A percentile compares a stretch with the other conserved stretches of the same genome.
Conservation (phyloP, 345 rosid species). For the Eucalyptus rudis region DNA sequence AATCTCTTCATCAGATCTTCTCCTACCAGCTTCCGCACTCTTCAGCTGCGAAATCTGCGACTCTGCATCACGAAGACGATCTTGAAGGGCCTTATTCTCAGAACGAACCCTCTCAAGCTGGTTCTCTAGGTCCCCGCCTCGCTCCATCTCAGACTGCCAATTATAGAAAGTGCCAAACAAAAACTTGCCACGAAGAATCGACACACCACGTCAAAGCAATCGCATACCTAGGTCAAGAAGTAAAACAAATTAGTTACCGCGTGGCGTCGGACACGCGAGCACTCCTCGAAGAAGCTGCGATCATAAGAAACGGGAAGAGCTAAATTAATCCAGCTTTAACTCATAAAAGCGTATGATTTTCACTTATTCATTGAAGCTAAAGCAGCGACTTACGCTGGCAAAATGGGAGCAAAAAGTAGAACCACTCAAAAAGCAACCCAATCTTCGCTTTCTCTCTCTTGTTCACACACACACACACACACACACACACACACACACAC, state of each 20-base stretch:
- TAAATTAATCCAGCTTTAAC: neutral
- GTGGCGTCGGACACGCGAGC: no score
- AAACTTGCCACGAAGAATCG: neutral
- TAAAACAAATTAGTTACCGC: neutral
- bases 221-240: neutral
- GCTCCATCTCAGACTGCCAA: conserved; percentile 78
- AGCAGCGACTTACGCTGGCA: neutral
- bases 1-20: conserved; percentile 83
- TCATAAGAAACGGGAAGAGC: neutral
- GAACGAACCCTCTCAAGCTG: conserved; percentile 88
- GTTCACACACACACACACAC: neutral
- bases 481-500: no score
- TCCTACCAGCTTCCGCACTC: conserved; percentile 77
- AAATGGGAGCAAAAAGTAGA: neutral
- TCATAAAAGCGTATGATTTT: neutral
- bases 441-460: neutral
- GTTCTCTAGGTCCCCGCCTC: conserved; percentile 66
- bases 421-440: neutral
- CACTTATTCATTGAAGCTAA: neutral
- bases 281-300: neutral
- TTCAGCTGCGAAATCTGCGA: conserved; percentile 67
- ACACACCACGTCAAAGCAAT: neutral
- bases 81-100: conserved; percentile 74
- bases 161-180: neutral
- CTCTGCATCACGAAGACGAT: conserved; percentile 83